Percentiles rank a stretch among this genome's conserved stretches.
These are phyloP conservation scores for Globisporangium paddicum DNA, from an alignment of 352 stramenopile species.

Conservation along the genomic window DNA sequence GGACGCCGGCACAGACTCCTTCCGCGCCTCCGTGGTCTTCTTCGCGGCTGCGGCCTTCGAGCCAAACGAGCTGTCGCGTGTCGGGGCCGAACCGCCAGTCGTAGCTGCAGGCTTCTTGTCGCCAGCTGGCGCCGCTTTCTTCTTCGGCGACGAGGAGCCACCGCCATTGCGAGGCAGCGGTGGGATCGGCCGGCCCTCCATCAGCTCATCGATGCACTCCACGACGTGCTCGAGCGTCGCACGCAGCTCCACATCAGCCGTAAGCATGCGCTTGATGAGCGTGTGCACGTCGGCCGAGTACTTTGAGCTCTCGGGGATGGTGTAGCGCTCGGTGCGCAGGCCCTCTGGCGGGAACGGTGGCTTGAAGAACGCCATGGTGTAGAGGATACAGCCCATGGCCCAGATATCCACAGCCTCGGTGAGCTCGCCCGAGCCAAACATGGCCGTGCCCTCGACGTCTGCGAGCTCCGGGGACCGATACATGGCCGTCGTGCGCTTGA, in stretches of 20 bases:
- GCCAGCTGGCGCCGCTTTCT: constrained; percentile 8
- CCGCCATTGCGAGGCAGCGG: constrained; percentile 13
- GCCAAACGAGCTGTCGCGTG: background rate
- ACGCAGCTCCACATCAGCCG: constrained; percentile 84
- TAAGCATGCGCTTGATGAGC: constrained; percentile 91
- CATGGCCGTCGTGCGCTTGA: constrained; percentile 97
- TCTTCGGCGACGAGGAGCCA: constrained; percentile 21
- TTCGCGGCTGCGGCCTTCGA: constrained; percentile 10
- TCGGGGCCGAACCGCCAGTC: background rate
- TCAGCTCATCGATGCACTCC: constrained; percentile 77
- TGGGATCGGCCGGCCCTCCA: constrained; percentile 37
- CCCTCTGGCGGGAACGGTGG: constrained; percentile 95
- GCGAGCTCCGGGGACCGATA: constrained; percentile 97
- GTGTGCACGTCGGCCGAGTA: constrained; percentile 88
- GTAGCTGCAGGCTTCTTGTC: background rate
- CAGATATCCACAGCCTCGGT: constrained; percentile 92
- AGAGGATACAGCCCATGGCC: constrained; percentile 95
- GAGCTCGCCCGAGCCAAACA: constrained; percentile 92
- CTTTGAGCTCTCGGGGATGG: constrained; percentile 86
- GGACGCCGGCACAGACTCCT: constrained; percentile 34
- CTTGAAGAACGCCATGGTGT: constrained; percentile 94
- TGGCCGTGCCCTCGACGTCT: constrained; percentile 88
- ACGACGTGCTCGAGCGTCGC: constrained; percentile 92
- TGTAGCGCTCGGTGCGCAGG: constrained; percentile 93
- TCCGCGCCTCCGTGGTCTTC: constrained; percentile 55